Percentiles rank a stretch among this genome's conserved stretches.
phyloP scores from a whole-genome alignment of 1,284 basidiomycete genomes.

The Ceraceosorus guamensis region DNA sequence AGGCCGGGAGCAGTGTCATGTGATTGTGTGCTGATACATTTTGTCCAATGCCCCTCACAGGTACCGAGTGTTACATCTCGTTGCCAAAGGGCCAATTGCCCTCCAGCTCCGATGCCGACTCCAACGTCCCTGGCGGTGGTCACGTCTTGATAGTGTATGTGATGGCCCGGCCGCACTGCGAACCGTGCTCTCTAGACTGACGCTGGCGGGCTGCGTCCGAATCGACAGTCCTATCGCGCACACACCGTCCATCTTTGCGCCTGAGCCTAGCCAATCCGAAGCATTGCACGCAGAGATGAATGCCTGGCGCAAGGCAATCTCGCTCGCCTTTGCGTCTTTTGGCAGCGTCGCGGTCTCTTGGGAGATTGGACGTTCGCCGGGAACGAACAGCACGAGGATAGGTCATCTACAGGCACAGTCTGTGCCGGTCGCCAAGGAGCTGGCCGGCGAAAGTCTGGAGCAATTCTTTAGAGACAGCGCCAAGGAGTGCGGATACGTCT shows the following conservation, averaged over 20 bases:
- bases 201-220: background rate
- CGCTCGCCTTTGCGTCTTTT: slow-evolving; percentile 14
- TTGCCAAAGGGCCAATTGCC: slow-evolving; percentile 40
- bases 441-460: slow-evolving; percentile 1
- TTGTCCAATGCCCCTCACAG: slow-evolving; percentile 36
- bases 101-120: slow-evolving; percentile 6
- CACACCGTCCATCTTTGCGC: slow-evolving; percentile 11
- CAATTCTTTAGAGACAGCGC: slow-evolving; percentile 13
- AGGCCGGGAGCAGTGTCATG: no score
- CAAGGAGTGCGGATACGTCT: slow-evolving; percentile 9
- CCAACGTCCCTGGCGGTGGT: slow-evolving; percentile 30
- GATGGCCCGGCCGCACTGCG: no score
- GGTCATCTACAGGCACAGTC: slow-evolving; percentile 40
- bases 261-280: slow-evolving; percentile 3
- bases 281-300: slow-evolving; percentile 17
- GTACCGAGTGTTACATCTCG: slow-evolving; percentile 33
- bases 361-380: slow-evolving; percentile 19
- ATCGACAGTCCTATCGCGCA: slow-evolving; percentile 27
- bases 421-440: slow-evolving; percentile 17
- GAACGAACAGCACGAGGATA: slow-evolving; percentile 18
- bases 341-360: slow-evolving; percentile 16
- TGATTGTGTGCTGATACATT: no score
- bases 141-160: slow-evolving; percentile 35
- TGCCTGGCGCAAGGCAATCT: slow-evolving; percentile 13
- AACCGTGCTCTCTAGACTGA: background rate